A percentile compares a stretch with the other conserved stretches of the same genome.
Conservation (phyloP, 257 asterid genomes). For the Linaria vulgaris region DNA sequence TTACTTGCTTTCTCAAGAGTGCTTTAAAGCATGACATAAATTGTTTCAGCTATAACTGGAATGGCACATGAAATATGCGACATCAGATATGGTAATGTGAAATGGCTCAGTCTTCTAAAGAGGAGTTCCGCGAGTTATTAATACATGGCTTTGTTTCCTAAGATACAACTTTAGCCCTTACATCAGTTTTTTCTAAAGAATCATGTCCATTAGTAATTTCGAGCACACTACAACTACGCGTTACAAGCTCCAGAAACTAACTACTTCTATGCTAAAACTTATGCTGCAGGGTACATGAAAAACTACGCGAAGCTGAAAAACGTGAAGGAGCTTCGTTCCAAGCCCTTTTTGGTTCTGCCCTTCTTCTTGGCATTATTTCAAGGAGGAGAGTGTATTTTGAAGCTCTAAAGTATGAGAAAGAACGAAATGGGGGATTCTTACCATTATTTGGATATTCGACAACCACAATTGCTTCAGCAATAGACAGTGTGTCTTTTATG, state of each 20-base stretch:
- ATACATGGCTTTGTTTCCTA: neutral
- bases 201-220: neutral
- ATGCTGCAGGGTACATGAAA: constrained; percentile 71
- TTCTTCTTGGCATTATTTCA: constrained; percentile 77
- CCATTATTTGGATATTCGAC: constrained; percentile 91
- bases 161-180: neutral
- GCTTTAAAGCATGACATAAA: neutral
- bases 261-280: constrained; percentile 13
- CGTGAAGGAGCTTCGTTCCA: constrained; percentile 92
- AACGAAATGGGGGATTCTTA: constrained; percentile 76
- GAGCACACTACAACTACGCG: neutral
- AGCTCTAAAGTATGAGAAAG: constrained; percentile 83
- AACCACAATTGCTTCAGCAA: constrained; percentile 61
- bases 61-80: no score
- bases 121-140: neutral
- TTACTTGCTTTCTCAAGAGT: neutral
- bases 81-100: neutral
- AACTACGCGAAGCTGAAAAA: constrained; percentile 59
- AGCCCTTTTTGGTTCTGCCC: constrained; percentile 74
- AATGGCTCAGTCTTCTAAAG: constrained; percentile 9
- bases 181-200: neutral
- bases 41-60: constrained; percentile 6
- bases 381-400: constrained; percentile 74
- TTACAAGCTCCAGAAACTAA: constrained; percentile 26
- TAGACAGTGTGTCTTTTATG: constrained; percentile 65